Evolutionary conservation across 2,329 filamentous ascomycete species (phyloP), one percentile per base, ranked within the genome.

Genomic region (Ophiostoma ips): DNA sequence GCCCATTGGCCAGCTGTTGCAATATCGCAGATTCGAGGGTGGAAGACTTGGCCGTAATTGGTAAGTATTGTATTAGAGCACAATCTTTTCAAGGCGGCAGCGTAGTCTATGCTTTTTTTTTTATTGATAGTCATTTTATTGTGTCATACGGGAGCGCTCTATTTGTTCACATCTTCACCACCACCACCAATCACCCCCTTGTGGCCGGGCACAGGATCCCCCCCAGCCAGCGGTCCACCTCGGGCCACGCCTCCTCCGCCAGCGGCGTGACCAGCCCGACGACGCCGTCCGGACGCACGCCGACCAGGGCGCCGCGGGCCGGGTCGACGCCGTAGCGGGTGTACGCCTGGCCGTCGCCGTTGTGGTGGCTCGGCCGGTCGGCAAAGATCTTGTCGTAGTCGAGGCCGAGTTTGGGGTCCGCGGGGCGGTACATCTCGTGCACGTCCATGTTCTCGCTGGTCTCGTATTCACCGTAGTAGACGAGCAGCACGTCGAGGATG

Each of bases 251-350:
- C 3, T 30, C 40, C 24, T 16, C 16, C 9, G 10, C 40, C 18
- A 74, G 57, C 48, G 59, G 53, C 5, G 58, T 55, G 2, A 66
- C 54, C 38, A 62, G 65, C 0, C 65, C 71, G 31, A 85, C 73
- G 62, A 86, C 80, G 59, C 83, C 79, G 65, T 87, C 83, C 2
- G 83, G 83, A 46, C 48, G 48, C 24, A 50, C 36, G n/a, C 36
- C 47, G 2, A 52, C 51, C 10, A 50, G 11, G 3, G 48, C 83
- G 0, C 82, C 81, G 18, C 63, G 62, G 49, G 72, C 65, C 16
- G 56, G 60, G 55, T 78, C 69, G 2, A 87, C 67, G 0, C 79
- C 81, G 51, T 79, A 81, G 3, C 69, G 70, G 50, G 71, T 65
- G 57, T 84, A 77, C 0, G 70, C 68, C 9, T 67, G 57, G 0